Base-by-base conservation (phyloP, 2,329 filamentous ascomycete species). In the Xylariaceae sp. region DNA sequence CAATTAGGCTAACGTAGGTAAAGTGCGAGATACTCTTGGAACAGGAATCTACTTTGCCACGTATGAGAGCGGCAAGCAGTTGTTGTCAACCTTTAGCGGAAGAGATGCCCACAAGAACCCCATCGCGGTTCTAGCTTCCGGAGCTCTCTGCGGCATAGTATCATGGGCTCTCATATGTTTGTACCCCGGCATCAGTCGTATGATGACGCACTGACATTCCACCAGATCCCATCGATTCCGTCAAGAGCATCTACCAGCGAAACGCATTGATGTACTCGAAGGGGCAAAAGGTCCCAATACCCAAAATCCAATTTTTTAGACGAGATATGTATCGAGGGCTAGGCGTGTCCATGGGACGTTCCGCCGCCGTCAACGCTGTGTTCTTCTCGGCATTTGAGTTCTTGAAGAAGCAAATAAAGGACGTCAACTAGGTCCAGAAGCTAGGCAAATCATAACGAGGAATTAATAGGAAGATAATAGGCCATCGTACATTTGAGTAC, bases 311-410 rank as follows among this genome's bases (percentile, higher is more conserved):
- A 57, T 93, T 91, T 74, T 89, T 91, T 74, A 85, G 89, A 67
- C 80, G 80, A 51, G 84, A 88, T 60, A 92, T 92, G 85, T 96
- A 95, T 74, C 86, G 90, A 65, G 91, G 90, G 26, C 80, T 96
- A 2, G 89, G 87, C 20, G 90, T 95, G 21, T 93, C 89, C 40
- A 93, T 95, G 86, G 83, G 85, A 63, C 86, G 91, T 53, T 93
- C 90, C 12, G 92, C 89, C 67, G 80, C 91, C 50, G 87, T 95
- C 65, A 96, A 96, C 71, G 90, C 90, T 63, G 89, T 96, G 67
- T 96, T 96, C 80, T 96, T 96, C 76, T 92, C 89, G 43, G 89
- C 87, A 40, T 96, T 95, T 71, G 91, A 96, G 75, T 87, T 91
- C 66, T 82, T 90, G 66, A 95, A 95, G 77, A 88, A 87, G 71